Conservation (phyloP, 441 rosid genomes). For the Pelargonium myrrhifolium region DNA sequence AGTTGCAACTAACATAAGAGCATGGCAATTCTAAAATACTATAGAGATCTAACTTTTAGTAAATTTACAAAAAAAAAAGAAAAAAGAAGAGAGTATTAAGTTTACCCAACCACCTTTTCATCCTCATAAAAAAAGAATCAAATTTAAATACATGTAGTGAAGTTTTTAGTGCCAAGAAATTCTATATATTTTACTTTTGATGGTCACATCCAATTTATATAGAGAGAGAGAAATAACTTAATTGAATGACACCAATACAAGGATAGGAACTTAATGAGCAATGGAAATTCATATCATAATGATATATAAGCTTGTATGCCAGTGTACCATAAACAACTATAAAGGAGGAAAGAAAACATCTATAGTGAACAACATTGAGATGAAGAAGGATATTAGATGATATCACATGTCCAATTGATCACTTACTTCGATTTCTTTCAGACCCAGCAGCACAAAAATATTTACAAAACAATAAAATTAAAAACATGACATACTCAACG, state of each 20-base stretch:
- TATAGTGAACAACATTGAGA: not conserved
- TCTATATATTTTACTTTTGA: too few species aligned
- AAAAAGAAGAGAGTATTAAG: not conserved
- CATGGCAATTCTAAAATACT: not conserved
- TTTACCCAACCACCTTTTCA: not conserved
- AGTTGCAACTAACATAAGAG: conserved; percentile 17
- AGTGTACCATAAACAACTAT: not conserved
- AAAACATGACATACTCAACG: not conserved
- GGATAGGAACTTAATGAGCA: not conserved
- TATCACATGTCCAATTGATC: not conserved
- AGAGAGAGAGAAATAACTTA: too few species aligned
- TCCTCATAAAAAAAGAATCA: not conserved
- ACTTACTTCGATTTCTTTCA: not conserved
- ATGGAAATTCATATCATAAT: not conserved
- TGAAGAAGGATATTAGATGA: not conserved
- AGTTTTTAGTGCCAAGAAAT: too few species aligned
- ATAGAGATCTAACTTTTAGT: conserved; percentile 6
- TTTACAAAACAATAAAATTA: not conserved
- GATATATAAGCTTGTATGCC: not conserved
- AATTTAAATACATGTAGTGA: too few species aligned
- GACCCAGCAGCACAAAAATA: not conserved
- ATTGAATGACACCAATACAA: not conserved
- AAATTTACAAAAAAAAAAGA: too few species aligned
- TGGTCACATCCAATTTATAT: too few species aligned
- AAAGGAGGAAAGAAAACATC: not conserved